phyloP scores from a whole-genome alignment of 768 basidiomycete species.

The Tulasnella sp. region DNA sequence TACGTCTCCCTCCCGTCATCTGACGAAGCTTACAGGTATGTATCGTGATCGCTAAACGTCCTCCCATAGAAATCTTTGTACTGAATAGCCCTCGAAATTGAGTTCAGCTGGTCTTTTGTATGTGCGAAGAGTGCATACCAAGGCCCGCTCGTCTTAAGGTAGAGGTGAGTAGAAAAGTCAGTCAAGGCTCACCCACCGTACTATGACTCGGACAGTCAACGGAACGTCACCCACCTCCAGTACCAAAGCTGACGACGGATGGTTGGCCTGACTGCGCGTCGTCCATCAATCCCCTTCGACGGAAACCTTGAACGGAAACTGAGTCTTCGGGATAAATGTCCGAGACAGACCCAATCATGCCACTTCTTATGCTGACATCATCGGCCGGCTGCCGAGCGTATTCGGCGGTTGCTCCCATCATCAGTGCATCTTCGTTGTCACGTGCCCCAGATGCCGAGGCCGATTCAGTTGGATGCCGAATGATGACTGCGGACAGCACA shows the following conservation, averaged over 20 bases:
- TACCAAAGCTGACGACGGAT: neutral
- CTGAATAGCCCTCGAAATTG: neutral
- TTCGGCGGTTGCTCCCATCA: too few relatives aligned
- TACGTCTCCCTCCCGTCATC: neutral
- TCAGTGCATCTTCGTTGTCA: too few relatives aligned
- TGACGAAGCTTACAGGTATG: neutral
- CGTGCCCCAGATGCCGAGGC: too few relatives aligned
- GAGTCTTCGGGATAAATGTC: slow-evolving; percentile 3
- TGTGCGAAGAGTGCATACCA: neutral
- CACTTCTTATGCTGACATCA: too few relatives aligned
- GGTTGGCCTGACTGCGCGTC: neutral
- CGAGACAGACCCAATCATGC: neutral
- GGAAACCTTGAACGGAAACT: neutral
- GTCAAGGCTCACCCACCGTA: neutral
- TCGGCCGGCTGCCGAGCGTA: too few relatives aligned
- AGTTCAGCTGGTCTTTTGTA: neutral
- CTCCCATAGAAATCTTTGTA: slow-evolving; percentile 8
- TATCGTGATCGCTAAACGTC: neutral
- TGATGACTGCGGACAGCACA: too few relatives aligned
- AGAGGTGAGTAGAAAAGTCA: neutral
- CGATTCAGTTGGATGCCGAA: too few relatives aligned
- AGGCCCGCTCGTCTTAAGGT: neutral
- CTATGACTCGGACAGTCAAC: neutral
- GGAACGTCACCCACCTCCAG: neutral
- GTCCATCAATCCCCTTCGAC: neutral